Evolutionary conservation across 2,329 filamentous ascomycete genomes (phyloP), one percentile per base, ranked within the genome.

Genomic region (Davidsoniella virescens): DNA sequence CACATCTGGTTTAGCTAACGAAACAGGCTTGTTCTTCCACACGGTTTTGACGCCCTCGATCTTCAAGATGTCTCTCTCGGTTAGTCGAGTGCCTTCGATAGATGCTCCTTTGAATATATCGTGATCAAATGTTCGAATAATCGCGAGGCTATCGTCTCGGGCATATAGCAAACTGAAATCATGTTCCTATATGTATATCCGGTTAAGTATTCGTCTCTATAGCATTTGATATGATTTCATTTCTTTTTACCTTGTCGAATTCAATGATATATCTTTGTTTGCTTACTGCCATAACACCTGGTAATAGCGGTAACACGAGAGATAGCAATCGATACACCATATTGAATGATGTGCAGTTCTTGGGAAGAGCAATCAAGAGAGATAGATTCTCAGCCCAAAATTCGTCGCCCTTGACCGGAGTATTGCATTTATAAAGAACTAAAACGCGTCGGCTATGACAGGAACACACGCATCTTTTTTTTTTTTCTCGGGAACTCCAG

Each of bases 51-150:
- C 61, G 54, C 64, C 61, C 6, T 60, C 58, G 1, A 66, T 66
- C 4, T 33, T 18, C 49, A 66, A 61, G 25, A 67, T 60, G 16
- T 70, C 65, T 25, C 70, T 67, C 25, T 63, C 65, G 16, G 65
- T 59, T 38, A 65, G 44, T 49, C 75, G 64, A 47, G 70, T 62
- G 57, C 75, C 67, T 56, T 72, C 66, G 53, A 76, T 67, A 2
- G 73, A 75, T 2, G 66, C 67, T 45, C 72, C 73, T 56, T 69
- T 71, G 66, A 76, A 76, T 18, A 76, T 62, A 25, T 50, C 48
- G 55, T 67, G 64, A 57, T 66, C 71, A 54, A 38, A 50, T 38
- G 48, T 50, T 26, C 41, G 41, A 9, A 37, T 25, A 5, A 50
- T 36, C 12, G 41, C 44, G 10, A 50, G 14, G 18, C 16, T 23